A percentile compares a stretch with the other conserved stretches of the same genome.
phyloP scores from a whole-genome alignment of 1,284 basidiomycete species.

The Cerrena zonata region DNA sequence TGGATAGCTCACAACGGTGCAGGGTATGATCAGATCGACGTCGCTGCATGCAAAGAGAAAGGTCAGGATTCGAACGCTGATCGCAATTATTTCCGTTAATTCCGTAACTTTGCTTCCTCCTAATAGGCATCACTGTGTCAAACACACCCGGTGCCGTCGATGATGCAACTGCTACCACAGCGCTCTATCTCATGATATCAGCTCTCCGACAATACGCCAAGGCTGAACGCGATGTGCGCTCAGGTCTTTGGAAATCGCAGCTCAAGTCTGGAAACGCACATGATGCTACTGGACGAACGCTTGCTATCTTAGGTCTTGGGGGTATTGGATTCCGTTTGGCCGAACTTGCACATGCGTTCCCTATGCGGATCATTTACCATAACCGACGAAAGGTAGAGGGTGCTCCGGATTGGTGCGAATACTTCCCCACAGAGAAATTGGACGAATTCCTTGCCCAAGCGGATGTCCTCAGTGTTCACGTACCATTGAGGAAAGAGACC shows the following conservation, averaged over 20 bases:
- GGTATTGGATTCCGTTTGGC: slow-evolving; percentile 79
- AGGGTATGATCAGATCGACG: slow-evolving; percentile 84
- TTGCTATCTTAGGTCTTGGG: slow-evolving; percentile 86
- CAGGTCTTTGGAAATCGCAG: slow-evolving; percentile 51
- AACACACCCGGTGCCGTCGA: slow-evolving; percentile 90
- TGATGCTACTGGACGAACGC: slow-evolving; percentile 73
- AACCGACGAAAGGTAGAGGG: slow-evolving; percentile 51
- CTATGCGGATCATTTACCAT: slow-evolving; percentile 86
- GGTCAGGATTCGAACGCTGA: slow-evolving; percentile 33
- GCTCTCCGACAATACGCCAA: slow-evolving; percentile 75
- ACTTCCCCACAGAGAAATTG: slow-evolving; percentile 53
- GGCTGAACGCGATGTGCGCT: slow-evolving; percentile 63
- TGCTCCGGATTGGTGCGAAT: slow-evolving; percentile 73
- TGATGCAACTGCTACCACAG: slow-evolving; percentile 87
- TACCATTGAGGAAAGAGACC: slow-evolving; percentile 70
- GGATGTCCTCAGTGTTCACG: slow-evolving; percentile 80
- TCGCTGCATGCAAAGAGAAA: slow-evolving; percentile 64
- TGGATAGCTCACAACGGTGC: slow-evolving; percentile 93
- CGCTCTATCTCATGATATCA: slow-evolving; percentile 78
- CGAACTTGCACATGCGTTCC: slow-evolving; percentile 66
- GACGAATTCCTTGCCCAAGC: slow-evolving; percentile 68
- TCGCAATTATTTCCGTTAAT: slow-evolving; percentile 9
- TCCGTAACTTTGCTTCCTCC: background rate
- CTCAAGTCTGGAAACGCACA: slow-evolving; percentile 46
- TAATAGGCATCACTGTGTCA: slow-evolving; percentile 74